These are phyloP conservation scores for Kluyveromyces nonfermentans DNA, from an alignment of 805 yeast species.

Conservation along the genomic window DNA sequence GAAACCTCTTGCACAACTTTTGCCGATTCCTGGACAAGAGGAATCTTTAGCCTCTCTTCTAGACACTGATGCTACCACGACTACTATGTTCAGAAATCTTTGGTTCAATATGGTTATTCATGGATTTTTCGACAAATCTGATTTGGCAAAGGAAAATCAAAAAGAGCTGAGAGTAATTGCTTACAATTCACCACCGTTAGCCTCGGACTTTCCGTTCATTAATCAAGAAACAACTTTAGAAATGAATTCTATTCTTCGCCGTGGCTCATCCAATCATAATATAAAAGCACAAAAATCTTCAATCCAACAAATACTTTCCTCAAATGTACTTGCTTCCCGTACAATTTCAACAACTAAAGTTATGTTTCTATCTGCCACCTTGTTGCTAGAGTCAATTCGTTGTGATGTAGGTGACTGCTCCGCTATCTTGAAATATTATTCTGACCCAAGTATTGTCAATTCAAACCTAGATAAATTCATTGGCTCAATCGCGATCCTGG, in stretches of 20 bases:
- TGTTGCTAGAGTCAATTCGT: conserved; percentile 69
- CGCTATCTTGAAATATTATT: conserved; percentile 63
- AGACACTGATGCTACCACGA: conserved; percentile 36
- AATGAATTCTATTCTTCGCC: conserved; percentile 77
- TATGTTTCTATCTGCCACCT: conserved; percentile 79
- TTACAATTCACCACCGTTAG: conserved; percentile 77
- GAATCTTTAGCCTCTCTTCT: conserved; percentile 26
- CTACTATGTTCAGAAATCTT: conserved; percentile 66
- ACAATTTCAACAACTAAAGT: conserved; percentile 61
- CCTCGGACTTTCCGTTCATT: conserved; percentile 69
- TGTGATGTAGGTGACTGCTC: conserved; percentile 76
- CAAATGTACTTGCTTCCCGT: conserved; percentile 43
- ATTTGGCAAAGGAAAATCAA: conserved; percentile 39
- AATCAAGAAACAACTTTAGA: conserved; percentile 89
- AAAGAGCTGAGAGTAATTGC: conserved; percentile 62
- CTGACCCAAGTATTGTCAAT: conserved; percentile 73
- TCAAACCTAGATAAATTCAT: conserved; percentile 61
- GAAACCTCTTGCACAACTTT: conserved; percentile 62
- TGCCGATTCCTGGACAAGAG: conserved; percentile 47
- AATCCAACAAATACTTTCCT: conserved; percentile 30
- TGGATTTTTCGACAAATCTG: conserved; percentile 64
- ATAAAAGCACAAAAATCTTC: conserved; percentile 65
- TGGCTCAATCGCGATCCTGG: conserved; percentile 51
- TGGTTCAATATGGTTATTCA: conserved; percentile 94
- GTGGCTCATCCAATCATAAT: conserved; percentile 80